Percentiles rank a stretch among this genome's conserved stretches.
phyloP scores from a whole-genome alignment of 768 basidiomycete genomes.

The Phlebiopsis gigantea region DNA sequence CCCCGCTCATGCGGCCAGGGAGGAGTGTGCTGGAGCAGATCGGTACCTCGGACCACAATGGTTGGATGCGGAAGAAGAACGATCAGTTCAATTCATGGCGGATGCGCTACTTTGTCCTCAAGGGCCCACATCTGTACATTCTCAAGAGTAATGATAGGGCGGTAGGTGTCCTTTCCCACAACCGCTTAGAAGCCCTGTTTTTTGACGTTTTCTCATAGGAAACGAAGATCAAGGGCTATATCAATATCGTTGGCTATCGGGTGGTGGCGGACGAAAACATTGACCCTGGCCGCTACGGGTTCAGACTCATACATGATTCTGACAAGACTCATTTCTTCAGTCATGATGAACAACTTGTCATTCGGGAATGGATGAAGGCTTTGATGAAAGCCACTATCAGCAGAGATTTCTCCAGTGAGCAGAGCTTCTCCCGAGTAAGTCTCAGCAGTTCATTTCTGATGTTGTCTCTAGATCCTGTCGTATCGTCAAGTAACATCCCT shows the following conservation, averaged over 20 bases:
- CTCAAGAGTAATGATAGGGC: conserved; percentile 68
- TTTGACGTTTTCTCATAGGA: conserved; percentile 44
- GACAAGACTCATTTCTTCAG: conserved; percentile 90
- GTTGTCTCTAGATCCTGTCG: conserved; percentile 66
- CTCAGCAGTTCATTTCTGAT: conserved; percentile 15
- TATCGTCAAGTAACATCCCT: conserved; percentile 94
- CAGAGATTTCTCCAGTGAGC: conserved; percentile 85
- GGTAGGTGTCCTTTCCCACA: conserved; percentile 25
- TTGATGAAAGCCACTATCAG: conserved; percentile 98
- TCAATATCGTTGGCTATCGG: conserved; percentile 88
- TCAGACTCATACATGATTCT: conserved; percentile 85
- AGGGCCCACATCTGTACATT: conserved; percentile 88
- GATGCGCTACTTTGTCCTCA: conserved; percentile 83
- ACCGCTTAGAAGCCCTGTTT: conserved; percentile 10
- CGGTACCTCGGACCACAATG: conserved; percentile 81
- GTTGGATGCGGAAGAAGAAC: conserved; percentile 96
- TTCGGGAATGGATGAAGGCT: conserved; percentile 99
- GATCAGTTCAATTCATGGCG: conserved; percentile 95
- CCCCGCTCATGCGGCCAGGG: conserved; percentile 33
- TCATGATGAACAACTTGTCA: conserved; percentile 75
- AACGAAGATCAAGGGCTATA: conserved; percentile 93
- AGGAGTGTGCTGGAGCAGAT: conserved; percentile 85
- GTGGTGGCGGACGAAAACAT: conserved; percentile 90
- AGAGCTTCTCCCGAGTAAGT: neutral
- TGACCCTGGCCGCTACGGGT: conserved; percentile 90